Evolutionary conservation across 2,329 filamentous ascomycete genomes (phyloP).

Genomic region (Cercospora sp.): DNA sequence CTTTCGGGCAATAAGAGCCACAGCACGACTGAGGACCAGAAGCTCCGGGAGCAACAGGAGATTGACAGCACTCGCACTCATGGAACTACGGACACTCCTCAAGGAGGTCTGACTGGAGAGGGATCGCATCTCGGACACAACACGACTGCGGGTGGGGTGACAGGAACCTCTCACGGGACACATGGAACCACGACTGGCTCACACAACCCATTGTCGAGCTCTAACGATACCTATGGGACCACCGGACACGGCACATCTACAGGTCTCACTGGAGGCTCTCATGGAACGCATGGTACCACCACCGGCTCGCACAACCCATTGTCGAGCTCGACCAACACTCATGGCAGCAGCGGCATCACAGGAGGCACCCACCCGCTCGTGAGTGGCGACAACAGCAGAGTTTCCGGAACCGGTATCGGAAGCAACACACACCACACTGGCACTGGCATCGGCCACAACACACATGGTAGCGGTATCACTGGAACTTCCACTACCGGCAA

Average conservation of each 20-base stretch:
- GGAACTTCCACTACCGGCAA: slow-evolving; percentile 13
- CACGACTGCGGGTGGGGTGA: background rate
- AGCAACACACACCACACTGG: slow-evolving; percentile 5
- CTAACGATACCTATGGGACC: background rate
- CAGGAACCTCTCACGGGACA: background rate
- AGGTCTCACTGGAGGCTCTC: slow-evolving; percentile 8
- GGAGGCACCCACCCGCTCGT: slow-evolving; percentile 20
- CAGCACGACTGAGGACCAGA: slow-evolving; percentile 13
- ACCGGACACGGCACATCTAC: slow-evolving; percentile 10
- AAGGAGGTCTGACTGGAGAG: slow-evolving; percentile 13
- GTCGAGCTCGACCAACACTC: slow-evolving; percentile 10
- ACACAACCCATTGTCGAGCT: slow-evolving; percentile 15
- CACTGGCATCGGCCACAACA: slow-evolving; percentile 4
- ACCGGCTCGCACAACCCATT: slow-evolving; percentile 1
- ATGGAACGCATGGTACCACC: slow-evolving; percentile 11
- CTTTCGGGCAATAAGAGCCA: slow-evolving; percentile 23
- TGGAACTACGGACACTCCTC: background rate
- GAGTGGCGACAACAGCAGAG: slow-evolving; percentile 1
- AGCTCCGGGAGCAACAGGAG: slow-evolving; percentile 7
- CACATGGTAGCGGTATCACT: slow-evolving; percentile 10
- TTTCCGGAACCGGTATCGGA: background rate
- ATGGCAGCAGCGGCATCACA: slow-evolving; percentile 16
- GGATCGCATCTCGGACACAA: slow-evolving; percentile 14
- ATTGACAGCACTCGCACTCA: slow-evolving; percentile 8
- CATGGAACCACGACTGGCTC: slow-evolving; percentile 11